Evolutionary conservation across 768 basidiomycete species (phyloP).

Genomic region (Russula sp.): DNA sequence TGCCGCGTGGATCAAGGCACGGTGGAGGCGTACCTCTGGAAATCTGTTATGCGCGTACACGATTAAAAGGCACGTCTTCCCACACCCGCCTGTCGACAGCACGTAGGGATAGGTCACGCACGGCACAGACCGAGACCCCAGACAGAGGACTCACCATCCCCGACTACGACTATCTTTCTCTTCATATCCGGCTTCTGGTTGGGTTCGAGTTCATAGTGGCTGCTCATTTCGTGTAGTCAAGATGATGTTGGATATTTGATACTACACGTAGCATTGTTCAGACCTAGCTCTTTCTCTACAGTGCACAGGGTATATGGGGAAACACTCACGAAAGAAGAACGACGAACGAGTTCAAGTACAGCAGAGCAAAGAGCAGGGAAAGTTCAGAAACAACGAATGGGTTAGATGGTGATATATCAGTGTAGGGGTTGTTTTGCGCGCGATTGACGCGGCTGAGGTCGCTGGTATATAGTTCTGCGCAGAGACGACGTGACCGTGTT

Average conservation of each 20-base stretch:
- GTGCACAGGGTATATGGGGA: background rate
- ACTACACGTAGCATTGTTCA: background rate
- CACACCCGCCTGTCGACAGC: constrained; percentile 58
- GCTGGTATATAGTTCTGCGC: background rate
- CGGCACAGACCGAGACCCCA: constrained; percentile 20
- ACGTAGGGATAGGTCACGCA: constrained; percentile 25
- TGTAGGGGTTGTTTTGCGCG: background rate
- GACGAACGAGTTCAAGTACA: background rate
- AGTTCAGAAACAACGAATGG: background rate
- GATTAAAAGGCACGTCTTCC: constrained; percentile 93
- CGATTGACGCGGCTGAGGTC: constrained; percentile 3
- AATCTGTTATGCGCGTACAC: constrained; percentile 96
- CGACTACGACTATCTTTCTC: constrained; percentile 83
- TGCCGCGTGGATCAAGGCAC: constrained; percentile 13
- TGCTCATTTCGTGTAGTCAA: constrained; percentile 20
- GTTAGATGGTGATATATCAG: constrained; percentile 19
- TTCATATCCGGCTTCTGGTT: constrained; percentile 63
- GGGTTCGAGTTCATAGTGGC: constrained; percentile 12
- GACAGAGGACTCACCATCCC: constrained; percentile 56
- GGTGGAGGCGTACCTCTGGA: constrained; percentile 67
- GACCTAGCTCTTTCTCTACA: background rate
- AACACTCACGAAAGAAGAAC: constrained; percentile 4
- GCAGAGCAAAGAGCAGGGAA: constrained; percentile 1
- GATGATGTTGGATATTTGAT: background rate
- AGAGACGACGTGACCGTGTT: background rate